Conservation (phyloP, 2,329 filamentous ascomycete species). For the Ceratocystis cubensis region DNA sequence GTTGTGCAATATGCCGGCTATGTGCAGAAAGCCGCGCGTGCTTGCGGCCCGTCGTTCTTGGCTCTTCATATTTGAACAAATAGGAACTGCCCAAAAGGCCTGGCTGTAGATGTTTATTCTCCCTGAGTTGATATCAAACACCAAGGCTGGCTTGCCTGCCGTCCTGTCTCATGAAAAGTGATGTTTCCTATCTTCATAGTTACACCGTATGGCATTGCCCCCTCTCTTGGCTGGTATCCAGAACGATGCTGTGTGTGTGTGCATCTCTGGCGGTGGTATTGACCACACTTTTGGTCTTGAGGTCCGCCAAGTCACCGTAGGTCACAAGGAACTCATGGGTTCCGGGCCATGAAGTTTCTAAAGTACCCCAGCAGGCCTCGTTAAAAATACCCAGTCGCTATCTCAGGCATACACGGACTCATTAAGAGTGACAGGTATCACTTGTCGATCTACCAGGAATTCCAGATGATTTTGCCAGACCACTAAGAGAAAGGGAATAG, state of each 20-base stretch:
- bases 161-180: neutral
- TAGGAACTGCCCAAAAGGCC: neutral
- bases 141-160: neutral
- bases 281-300: neutral
- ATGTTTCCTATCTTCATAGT: neutral
- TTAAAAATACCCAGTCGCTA: neutral
- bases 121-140: neutral
- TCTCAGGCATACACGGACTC: neutral
- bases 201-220: neutral
- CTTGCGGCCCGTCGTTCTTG: neutral
- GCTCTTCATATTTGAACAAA: neutral
- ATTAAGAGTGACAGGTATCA: neutral
- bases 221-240: no score
- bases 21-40: neutral
- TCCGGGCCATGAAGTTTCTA: neutral
- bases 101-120: neutral
- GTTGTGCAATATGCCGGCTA: neutral
- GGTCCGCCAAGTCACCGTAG: neutral
- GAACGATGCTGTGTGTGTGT: no score
- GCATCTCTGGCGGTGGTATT: no score
- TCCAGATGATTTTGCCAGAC: no score
- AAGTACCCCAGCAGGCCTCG: neutral
- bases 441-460: neutral
- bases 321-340: neutral
- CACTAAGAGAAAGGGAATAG: no score